Base-by-base conservation (phyloP, 164 flowering plant genomes). In the Macadamia tetraphylla region DNA sequence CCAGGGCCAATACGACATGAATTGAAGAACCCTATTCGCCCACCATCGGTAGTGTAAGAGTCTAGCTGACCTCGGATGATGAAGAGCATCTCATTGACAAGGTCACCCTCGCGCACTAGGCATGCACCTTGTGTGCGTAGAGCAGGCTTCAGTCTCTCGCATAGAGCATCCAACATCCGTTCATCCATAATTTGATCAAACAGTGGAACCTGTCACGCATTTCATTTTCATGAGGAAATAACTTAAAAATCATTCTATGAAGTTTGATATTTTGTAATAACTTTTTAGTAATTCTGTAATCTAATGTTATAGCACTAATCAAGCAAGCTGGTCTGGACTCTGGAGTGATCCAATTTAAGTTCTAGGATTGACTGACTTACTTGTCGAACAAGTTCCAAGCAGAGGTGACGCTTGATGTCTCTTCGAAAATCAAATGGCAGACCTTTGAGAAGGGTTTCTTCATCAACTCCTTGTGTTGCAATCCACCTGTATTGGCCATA, bases 1-100 rank as follows among this genome's bases (percentile, higher is more conserved):
- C 94, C 94, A 0, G 97, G 90, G 1, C 96, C 94, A 9, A 91
- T 80, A 0, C 78, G 78, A 69, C 88, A 84, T 1, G 92, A 88
- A 75, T 94, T 89, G 88, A 94, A 91, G 84, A 94, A 94, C 9
- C 97, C 98, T 2, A 89, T 87, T 0, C 98, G 84, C 23, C 98
- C 98, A 7, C 98, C 97, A 62, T 91, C 84, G 29, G 97, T 91
- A 49, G 98, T 94, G 84, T 76, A 80, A 6, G 97, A 91, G 67
- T 94, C 98, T 42, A 94, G 88, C 75, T 85, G 79, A 69, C 98
- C 98, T 51, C 97, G 78, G 68, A 94, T 87, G 70, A 94, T 87
- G 84, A 91, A 94, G 56, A 89, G 76, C 97, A 94, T 94, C 58
- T 91, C 96, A 66, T 86, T 87, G 9, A 94, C 94, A 0, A 93